These are phyloP conservation scores for Wickerhamomyces hampshirensis DNA, from an alignment of 805 yeast genomes.

Conservation along the genomic window DNA sequence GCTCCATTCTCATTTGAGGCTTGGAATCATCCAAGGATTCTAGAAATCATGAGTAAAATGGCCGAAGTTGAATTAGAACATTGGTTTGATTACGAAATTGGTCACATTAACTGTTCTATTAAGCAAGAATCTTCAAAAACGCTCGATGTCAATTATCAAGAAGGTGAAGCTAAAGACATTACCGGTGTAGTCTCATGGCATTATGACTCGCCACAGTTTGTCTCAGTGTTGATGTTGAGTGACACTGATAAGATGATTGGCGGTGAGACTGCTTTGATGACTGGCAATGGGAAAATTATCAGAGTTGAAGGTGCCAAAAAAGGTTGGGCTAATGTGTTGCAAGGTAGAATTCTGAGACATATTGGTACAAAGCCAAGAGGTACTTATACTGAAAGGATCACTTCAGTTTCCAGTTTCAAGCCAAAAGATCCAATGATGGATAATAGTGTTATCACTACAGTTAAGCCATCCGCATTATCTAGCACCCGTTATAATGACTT, in stretches of 20 bases:
- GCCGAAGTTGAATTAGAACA: conserved; percentile 33
- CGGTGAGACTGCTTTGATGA: conserved; percentile 53
- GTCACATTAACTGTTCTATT: conserved; percentile 46
- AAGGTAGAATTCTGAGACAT: conserved; percentile 42
- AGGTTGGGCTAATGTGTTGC: conserved; percentile 48
- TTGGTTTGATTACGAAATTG: conserved; percentile 46
- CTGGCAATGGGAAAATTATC: conserved; percentile 20
- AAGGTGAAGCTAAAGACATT: conserved; percentile 22
- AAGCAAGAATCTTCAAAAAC: conserved; percentile 22
- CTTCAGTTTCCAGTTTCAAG: conserved; percentile 38
- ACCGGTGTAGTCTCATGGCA: conserved; percentile 64
- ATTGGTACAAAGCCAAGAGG: conserved; percentile 42
- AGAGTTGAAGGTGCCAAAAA: conserved; percentile 35
- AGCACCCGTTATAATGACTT: conserved; percentile 34
- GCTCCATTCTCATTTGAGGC: conserved; percentile 51
- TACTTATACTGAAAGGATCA: conserved; percentile 34
- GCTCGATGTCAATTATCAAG: conserved; percentile 3
- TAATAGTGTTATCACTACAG: conserved; percentile 38
- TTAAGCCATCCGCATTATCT: conserved; percentile 34
- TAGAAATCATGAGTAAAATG: conserved; percentile 49
- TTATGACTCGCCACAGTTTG: conserved; percentile 58
- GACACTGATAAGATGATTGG: conserved; percentile 57
- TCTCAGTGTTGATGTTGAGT: conserved; percentile 58
- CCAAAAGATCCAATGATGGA: conserved; percentile 34
- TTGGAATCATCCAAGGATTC: conserved; percentile 55